Evolutionary conservation across 371 early-diverging fungal genomes (phyloP), one percentile per base, ranked within the genome.

Genomic region (Haplosporangium sp.): DNA sequence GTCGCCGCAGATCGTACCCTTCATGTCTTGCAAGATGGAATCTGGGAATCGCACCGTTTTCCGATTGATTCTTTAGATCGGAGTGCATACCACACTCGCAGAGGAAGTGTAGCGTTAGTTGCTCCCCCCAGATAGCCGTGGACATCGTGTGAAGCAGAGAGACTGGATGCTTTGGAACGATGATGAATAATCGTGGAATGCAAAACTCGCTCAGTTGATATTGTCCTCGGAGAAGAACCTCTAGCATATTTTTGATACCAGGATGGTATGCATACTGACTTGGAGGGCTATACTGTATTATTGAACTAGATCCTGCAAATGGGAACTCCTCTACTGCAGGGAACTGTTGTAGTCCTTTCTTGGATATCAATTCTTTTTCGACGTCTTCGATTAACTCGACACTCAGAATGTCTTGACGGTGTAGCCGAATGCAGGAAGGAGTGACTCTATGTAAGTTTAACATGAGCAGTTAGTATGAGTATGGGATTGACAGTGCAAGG

Each of bases 21-120:
- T 61, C 69, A n/a, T 69, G 69, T 13, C 56, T 50, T 7, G 69
- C 69, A 10, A 69, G 56, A 52, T 69, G 69, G 35, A 62, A 61
- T 8, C 62, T 37, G 20, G 20, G 67, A n/a, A 53, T 15, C 44
- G 15, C 27, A 34, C 37, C 50, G 19, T 13, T 10, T 3, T 37
- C 52, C 19, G 35, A n/a, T 42, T 52, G 27, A 0, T 55, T 61
- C 52, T 20, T 19, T 20, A 19, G 19, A 20, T 52, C 52, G 17
- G 2, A 1, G 38, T 61, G 62, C 35, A 38, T 62, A 1, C 69
- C 69, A 44, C 69, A 61, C 56, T 69, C 69, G 44, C 69, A 69
- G 13, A 69, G 44, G 34, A 69, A 69, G 45, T 61, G 44, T 6
- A 69, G 42, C 8, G 52, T 52, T 9, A 52, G 9, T 52, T 52